A percentile compares a stretch with the other conserved stretches of the same genome.
Evolutionary conservation across 2,329 filamentous ascomycete species (phyloP).

Genomic region (Aspergillus arachidicola): DNA sequence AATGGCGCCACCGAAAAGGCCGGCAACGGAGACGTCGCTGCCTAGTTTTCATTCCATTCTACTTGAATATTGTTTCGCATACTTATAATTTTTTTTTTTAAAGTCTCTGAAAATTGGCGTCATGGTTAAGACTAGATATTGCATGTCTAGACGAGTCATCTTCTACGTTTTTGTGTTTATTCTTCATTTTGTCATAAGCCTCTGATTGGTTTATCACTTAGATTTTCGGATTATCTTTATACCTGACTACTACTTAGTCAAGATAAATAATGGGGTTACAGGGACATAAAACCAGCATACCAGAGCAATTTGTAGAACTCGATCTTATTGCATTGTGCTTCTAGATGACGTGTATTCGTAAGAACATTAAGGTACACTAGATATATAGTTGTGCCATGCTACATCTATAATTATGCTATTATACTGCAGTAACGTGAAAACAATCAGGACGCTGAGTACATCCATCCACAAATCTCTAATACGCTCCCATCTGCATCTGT

Average conservation of each 20-base stretch:
- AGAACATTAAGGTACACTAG: too few species aligned
- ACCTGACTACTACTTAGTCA: background rate
- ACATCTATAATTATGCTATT: too few species aligned
- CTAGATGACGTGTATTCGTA: too few species aligned
- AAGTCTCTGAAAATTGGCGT: constrained; percentile 3
- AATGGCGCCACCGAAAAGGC: background rate
- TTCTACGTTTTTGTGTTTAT: background rate
- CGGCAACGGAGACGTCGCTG: constrained; percentile 1
- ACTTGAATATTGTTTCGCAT: background rate
- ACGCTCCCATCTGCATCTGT: too few species aligned
- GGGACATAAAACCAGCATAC: background rate
- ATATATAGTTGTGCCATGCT: too few species aligned
- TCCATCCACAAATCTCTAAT: too few species aligned
- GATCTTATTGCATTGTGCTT: too few species aligned
- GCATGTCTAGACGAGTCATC: constrained; percentile 2
- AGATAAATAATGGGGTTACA: background rate
- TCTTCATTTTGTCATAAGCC: background rate
- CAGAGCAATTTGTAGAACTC: background rate
- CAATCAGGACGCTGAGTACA: too few species aligned
- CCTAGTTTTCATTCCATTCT: background rate
- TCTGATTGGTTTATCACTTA: background rate
- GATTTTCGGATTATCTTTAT: background rate
- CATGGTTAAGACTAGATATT: constrained; percentile 8
- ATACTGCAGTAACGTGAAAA: too few species aligned
- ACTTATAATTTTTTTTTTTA: background rate